Evolutionary conservation across 176 grass and related monocot genomes (phyloP), one percentile per base, ranked within the genome.

Genomic region (Calamus simplicifolius): DNA sequence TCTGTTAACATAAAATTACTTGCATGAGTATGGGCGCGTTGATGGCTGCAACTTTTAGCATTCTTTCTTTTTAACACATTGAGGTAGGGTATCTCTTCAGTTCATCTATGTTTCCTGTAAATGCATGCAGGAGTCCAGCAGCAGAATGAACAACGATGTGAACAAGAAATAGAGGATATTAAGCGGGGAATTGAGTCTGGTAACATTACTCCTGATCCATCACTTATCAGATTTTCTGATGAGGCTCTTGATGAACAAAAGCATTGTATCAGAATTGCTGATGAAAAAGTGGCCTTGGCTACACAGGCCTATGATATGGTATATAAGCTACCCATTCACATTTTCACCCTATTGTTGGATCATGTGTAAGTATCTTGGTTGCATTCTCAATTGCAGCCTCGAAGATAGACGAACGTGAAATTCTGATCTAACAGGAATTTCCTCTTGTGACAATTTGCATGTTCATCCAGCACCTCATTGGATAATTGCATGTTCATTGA

Each of bases 231-330:
- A 81, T 98, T 92, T 85, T 89, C 93, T 62, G 93, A 98, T 73
- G 88, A 89, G 29, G 84, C 88, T 21, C 56, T 92, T 13, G 93
- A 98, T 35, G 93, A 92, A 59, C 88, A 85, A 70, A 98, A 82
- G 65, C 93, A 98, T 66, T 85, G 84, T 61, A 67, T 92, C 80
- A 73, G 93, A 82, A 98, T 98, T 83, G 93, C 88, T 75, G 93
- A 98, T 65, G 93, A 98, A 79, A 98, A 98, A 63, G 93, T 98
- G 61, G 88, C 93, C 85, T 85, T 98, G 64, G 93, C 88, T 27
- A 79, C 81, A 71, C 93, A 88, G 74, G 89, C 84, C 55, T 98
- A 98, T 85, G 93, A 98, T 74, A 76, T 98, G 81, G 93, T 98
- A 92, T 29, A 49, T 67, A 27, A 73, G 75, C 17, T 67, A 31